A percentile compares a stretch with the other conserved stretches of the same genome.
Evolutionary conservation across 2,329 filamentous ascomycete genomes (phyloP).

Genomic region (Fusarium newnesense): DNA sequence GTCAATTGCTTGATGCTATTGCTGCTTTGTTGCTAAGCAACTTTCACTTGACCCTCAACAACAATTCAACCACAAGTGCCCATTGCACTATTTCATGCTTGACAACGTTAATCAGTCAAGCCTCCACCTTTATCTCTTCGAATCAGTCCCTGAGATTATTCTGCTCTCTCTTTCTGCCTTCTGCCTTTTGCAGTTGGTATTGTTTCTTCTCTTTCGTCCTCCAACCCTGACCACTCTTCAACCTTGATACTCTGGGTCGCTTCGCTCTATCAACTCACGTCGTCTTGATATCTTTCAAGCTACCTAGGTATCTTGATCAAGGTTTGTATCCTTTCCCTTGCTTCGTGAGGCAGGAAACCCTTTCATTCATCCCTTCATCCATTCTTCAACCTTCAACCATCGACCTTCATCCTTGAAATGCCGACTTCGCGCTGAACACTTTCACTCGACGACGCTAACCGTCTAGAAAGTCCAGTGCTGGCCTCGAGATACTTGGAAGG

Average conservation of each 20-base stretch:
- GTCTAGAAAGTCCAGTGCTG: neutral
- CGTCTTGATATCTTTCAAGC: neutral
- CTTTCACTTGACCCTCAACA: neutral
- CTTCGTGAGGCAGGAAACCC: neutral
- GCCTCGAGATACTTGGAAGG: neutral
- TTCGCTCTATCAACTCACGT: neutral
- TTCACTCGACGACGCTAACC: neutral
- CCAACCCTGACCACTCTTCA: neutral
- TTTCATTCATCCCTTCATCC: neutral
- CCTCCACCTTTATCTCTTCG: neutral
- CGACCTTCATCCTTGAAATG: neutral
- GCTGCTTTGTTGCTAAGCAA: neutral
- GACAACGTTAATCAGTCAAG: neutral
- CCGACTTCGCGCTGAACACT: neutral
- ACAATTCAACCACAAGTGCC: neutral
- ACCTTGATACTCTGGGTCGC: neutral
- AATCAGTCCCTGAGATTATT: neutral
- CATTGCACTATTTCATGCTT: neutral
- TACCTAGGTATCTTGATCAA: neutral
- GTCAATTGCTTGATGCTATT: neutral
- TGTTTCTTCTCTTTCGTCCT: neutral
- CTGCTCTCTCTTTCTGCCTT: neutral
- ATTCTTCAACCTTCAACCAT: neutral
- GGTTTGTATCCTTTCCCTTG: neutral
- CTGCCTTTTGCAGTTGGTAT: neutral